Evolutionary conservation across 2,329 filamentous ascomycete species (phyloP).

Genomic region (Aureobasidium sp.): DNA sequence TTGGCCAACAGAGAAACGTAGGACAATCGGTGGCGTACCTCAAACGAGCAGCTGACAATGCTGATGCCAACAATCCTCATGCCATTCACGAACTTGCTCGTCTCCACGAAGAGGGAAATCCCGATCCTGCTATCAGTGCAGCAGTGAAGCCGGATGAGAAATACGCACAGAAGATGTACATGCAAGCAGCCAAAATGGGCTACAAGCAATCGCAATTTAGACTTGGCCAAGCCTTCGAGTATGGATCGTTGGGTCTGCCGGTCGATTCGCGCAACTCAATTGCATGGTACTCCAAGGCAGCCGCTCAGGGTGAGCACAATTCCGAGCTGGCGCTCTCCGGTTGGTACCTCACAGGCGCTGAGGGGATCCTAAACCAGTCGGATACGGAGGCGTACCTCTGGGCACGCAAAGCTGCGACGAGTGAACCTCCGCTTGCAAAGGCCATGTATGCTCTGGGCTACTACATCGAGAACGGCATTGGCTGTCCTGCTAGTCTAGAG

Average conservation of each 20-base stretch:
- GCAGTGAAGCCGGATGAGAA: constrained; percentile 71
- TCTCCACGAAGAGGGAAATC: constrained; percentile 58
- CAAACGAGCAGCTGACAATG: constrained; percentile 82
- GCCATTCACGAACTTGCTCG: constrained; percentile 79
- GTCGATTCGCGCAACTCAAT: constrained; percentile 82
- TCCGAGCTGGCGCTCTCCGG: constrained; percentile 58
- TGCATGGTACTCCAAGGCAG: constrained; percentile 87
- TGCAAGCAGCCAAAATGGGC: constrained; percentile 76
- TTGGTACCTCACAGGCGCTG: constrained; percentile 78
- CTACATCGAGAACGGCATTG: constrained; percentile 92
- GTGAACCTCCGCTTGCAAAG: constrained; percentile 69
- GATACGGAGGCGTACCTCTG: constrained; percentile 96
- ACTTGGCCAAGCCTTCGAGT: constrained; percentile 82
- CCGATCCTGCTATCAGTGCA: constrained; percentile 50
- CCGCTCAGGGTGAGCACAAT: constrained; percentile 89
- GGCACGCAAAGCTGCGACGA: constrained; percentile 86
- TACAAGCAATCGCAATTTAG: constrained; percentile 95
- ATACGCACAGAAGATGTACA: constrained; percentile 76
- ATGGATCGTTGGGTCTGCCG: constrained; percentile 72
- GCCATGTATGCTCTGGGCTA: constrained; percentile 98
- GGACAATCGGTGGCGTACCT: constrained; percentile 87
- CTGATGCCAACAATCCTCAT: constrained; percentile 86
- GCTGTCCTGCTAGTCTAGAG: constrained; percentile 75
- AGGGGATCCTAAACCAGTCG: constrained; percentile 81
- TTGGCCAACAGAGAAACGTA: constrained; percentile 78